Evolutionary conservation across 2,329 filamentous ascomycete species (phyloP).

Genomic region (Penicillium sp.): DNA sequence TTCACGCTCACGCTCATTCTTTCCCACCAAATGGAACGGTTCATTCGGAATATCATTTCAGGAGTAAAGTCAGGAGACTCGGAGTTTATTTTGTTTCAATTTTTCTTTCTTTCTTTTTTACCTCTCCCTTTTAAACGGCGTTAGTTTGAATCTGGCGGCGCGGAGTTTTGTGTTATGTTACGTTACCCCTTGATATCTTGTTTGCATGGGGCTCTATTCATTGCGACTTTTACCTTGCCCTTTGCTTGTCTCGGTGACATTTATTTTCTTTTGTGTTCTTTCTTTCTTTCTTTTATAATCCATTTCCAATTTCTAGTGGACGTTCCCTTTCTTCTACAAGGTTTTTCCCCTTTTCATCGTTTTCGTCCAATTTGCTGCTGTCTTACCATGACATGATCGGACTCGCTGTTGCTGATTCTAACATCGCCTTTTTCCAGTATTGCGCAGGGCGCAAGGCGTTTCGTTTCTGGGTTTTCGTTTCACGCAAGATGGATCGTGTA

Average conservation of each 20-base stretch:
- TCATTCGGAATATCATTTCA: slow-evolving; percentile 25
- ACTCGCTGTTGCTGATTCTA: background rate
- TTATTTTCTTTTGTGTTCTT: slow-evolving; percentile 5
- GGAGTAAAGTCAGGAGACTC: slow-evolving; percentile 18
- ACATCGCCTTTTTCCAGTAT: background rate
- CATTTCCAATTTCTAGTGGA: slow-evolving; percentile 4
- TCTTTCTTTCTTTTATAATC: slow-evolving; percentile 13
- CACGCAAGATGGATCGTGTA: background rate
- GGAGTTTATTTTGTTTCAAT: slow-evolving; percentile 23
- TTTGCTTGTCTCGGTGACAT: background rate
- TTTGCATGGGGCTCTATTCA: background rate
- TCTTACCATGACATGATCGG: background rate
- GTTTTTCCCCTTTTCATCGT: too few species aligned
- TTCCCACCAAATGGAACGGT: slow-evolving; percentile 1
- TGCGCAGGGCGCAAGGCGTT: slow-evolving; percentile 3
- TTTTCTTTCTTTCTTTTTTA: slow-evolving; percentile 4
- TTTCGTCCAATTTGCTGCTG: background rate
- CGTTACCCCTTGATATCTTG: background rate
- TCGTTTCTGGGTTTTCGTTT: background rate
- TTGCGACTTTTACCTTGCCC: too few species aligned
- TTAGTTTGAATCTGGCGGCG: slow-evolving; percentile 3
- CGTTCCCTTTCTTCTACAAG: background rate
- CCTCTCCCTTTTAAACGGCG: slow-evolving; percentile 7
- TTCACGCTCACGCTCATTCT: background rate
- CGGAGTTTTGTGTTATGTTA: slow-evolving; percentile 3